These are phyloP conservation scores for Pseudoperonospora humuli DNA, from an alignment of 352 stramenopile genomes.

Conservation along the genomic window DNA sequence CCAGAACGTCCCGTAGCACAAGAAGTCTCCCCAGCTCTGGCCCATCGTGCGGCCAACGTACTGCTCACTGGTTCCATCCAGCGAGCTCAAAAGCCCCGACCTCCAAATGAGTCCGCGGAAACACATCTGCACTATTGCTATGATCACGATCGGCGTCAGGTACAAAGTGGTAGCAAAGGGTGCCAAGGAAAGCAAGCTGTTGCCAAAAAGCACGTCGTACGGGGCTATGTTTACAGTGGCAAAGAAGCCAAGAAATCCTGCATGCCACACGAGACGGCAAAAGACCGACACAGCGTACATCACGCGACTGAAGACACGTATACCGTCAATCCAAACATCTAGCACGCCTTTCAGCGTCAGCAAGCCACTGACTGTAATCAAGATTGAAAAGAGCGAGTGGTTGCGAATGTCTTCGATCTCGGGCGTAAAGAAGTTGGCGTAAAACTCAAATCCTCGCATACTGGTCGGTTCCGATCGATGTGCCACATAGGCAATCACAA, in stretches of 20 bases:
- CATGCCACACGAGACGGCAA: constrained; percentile 67
- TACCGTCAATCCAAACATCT: constrained; percentile 78
- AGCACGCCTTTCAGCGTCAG: constrained; percentile 65
- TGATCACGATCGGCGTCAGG: constrained; percentile 50
- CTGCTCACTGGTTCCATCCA: constrained; percentile 67
- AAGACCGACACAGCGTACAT: constrained; percentile 64
- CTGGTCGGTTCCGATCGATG: constrained; percentile 56
- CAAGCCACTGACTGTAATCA: constrained; percentile 55
- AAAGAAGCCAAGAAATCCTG: constrained; percentile 76
- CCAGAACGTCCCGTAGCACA: constrained; percentile 73
- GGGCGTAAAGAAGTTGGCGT: constrained; percentile 60
- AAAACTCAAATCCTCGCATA: constrained; percentile 52
- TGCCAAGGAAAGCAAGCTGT: constrained; percentile 55
- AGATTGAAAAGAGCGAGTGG: constrained; percentile 70
- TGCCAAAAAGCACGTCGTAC: constrained; percentile 53
- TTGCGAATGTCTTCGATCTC: constrained; percentile 63
- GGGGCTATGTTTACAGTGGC: constrained; percentile 54
- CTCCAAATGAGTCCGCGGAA: constrained; percentile 49
- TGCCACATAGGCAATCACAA: constrained; percentile 76
- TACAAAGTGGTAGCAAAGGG: constrained; percentile 46
- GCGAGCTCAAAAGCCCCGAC: constrained; percentile 41
- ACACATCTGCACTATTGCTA: constrained; percentile 60
- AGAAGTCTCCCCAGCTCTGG: constrained; percentile 56
- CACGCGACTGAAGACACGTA: constrained; percentile 50
- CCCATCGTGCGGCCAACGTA: constrained; percentile 79